Evolutionary conservation across 371 early-diverging fungal species (phyloP), one percentile per base, ranked within the genome.

Genomic region (Mucor mucedo): DNA sequence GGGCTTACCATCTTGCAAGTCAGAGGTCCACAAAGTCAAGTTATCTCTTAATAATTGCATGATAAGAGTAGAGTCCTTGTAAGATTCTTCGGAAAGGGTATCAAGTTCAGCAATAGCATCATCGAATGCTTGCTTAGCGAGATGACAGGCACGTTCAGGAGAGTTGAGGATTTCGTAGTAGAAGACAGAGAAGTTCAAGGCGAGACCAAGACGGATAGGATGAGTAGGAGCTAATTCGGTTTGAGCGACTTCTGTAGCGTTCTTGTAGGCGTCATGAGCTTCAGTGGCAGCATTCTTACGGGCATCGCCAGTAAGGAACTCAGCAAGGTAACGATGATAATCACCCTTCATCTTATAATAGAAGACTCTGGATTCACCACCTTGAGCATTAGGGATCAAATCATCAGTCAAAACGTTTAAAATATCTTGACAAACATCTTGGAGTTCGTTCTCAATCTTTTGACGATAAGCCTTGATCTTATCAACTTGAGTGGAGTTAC

Each of bases 321-420:
- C 99, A 65, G 99, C 99, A 62, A 99, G 91, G 83, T 99, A 99
- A 74, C 99, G 94, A 88, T 95, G 95, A 87, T 99, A 99, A 80
- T 99, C 99, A 62, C 99, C 99, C 91, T 96, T 99, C 99, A 99
- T 99, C 91, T 99, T 99, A 87, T 95, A 92, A 86, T 99, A 99
- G 81, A 99, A 99, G 62, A 99, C 98, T 84, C 92, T 94, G 76
- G 97, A 95, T 86, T 98, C 98, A 72, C 94, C 94, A 71, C 91
- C 87, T 62, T 87, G 85, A 60, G 96, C 95, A 60, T 85, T 74
- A 60, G 91, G 90, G 70, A 99, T 92, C 67, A 99, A 85, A 80
- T 95, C 85, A 52, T 92, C 84, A 73, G 95, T 91, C 60, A 99
- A 86, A 40, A 98, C 95, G 16, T 85, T 75, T 69, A 99, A 90